Percentiles rank a stretch among this genome's conserved stretches.
These are phyloP conservation scores for Middelhovenomyces tepae DNA, from an alignment of 805 yeast species.

Conservation along the genomic window DNA sequence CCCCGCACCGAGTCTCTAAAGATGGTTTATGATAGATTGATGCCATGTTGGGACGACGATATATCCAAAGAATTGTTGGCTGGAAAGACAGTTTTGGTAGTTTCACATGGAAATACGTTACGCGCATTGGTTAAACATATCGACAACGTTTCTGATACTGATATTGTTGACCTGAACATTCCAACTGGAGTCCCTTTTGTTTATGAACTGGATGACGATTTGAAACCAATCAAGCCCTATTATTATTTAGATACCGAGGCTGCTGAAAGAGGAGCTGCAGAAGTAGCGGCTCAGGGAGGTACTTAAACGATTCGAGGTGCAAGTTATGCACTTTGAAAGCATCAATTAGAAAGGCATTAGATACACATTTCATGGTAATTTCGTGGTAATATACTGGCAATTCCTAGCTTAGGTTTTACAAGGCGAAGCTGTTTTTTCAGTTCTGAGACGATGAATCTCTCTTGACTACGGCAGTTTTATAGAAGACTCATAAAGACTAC, in stretches of 20 bases:
- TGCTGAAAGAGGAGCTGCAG: slow-evolving; percentile 99
- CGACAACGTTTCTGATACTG: slow-evolving; percentile 85
- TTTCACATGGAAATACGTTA: slow-evolving; percentile 98
- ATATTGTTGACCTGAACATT: slow-evolving; percentile 88
- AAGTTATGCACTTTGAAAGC: too few species aligned
- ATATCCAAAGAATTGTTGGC: slow-evolving; percentile 74
- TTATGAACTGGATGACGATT: slow-evolving; percentile 80
- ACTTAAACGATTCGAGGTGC: too few species aligned
- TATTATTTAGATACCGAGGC: slow-evolving; percentile 99
- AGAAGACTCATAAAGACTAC: too few species aligned
- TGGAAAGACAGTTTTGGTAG: slow-evolving; percentile 85
- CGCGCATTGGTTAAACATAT: slow-evolving; percentile 95
- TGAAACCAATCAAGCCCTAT: slow-evolving; percentile 85
- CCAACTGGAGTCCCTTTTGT: slow-evolving; percentile 99
- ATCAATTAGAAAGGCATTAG: too few species aligned
- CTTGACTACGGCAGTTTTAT: too few species aligned
- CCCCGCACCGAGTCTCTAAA: slow-evolving; percentile 94
- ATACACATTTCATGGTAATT: too few species aligned
- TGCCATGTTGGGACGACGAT: slow-evolving; percentile 95
- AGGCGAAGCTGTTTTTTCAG: too few species aligned
- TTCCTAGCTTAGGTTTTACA: too few species aligned
- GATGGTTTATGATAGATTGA: slow-evolving; percentile 89
- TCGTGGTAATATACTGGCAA: too few species aligned
- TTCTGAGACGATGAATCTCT: too few species aligned
- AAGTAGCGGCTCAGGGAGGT: slow-evolving; percentile 98